Base-by-base conservation (phyloP, 2,329 filamentous ascomycete genomes). In the Colletotrichum cordylinicola region DNA sequence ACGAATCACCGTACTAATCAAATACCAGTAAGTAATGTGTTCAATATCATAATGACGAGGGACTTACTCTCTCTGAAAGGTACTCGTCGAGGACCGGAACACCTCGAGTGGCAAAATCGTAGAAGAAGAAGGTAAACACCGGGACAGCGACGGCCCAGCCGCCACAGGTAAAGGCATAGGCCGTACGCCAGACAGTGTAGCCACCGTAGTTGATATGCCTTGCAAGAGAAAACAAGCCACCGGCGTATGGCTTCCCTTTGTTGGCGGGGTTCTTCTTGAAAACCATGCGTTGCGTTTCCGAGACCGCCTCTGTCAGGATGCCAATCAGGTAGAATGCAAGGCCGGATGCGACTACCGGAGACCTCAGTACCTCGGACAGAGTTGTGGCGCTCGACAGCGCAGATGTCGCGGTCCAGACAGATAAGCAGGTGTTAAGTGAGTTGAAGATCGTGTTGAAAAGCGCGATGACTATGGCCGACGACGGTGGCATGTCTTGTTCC, bases 191-290 rank as follows among this genome's bases (percentile, higher is more conserved):
- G 21, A 71, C 48, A 6, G 58, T 71, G 39, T 71, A 71, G 16
- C 33, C 56, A 9, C 68, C 68, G 37, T 71, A 71, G 68, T 71
- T 71, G 6, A 71, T 66, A 21, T 71, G 68, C 18, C 68, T 37
- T 16, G 68, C 68, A 27, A 71, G 68, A 16, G 31, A 52, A 24
- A 62, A 71, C 31, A 71, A 37, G 9, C 68, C 68, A 21, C 58
- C 68, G 8, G 58, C 58, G 24, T 71, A 71, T 12, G 58, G 37
- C 68, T 55, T 71, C 15, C 68, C 68, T 39, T 71, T 71, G 35
- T 62, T 64, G 8, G 55, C 68, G 18, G 68, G 24, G 21, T 37
- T 4, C 27, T 33, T 48, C 29, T 71, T 71, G 68, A 71, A 71
- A 29, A 24, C 9, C 37, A n/a, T 71, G 15, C 68, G 56, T 60